These are phyloP conservation scores for Pythium aristosporum DNA, from an alignment of 352 stramenopile genomes.

Conservation along the genomic window DNA sequence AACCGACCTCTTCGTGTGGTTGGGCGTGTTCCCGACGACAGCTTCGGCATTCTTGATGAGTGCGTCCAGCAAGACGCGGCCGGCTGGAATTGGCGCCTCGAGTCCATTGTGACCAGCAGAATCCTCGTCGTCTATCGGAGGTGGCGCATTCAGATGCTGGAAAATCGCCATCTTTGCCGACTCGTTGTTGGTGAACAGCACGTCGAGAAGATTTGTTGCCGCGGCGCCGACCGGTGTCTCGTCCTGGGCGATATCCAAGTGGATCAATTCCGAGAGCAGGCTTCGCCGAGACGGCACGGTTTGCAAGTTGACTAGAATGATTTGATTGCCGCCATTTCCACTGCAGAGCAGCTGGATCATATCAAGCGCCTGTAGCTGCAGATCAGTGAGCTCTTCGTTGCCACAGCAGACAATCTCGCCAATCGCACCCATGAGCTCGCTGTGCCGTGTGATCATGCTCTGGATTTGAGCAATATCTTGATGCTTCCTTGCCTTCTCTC, in stretches of 20 bases:
- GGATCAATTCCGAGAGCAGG: slow-evolving; percentile 55
- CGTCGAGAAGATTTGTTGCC: slow-evolving; percentile 54
- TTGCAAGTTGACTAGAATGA: slow-evolving; percentile 66
- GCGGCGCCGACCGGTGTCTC: slow-evolving; percentile 61
- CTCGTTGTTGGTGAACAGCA: slow-evolving; percentile 64
- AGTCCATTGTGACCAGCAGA: slow-evolving; percentile 4
- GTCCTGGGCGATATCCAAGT: slow-evolving; percentile 56
- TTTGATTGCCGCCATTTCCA: slow-evolving; percentile 63
- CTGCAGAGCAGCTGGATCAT: slow-evolving; percentile 53
- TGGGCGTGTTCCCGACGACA: slow-evolving; percentile 30
- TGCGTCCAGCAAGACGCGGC: slow-evolving; percentile 50
- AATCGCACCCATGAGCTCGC: slow-evolving; percentile 56
- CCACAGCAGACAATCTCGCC: slow-evolving; percentile 64
- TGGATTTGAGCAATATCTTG: slow-evolving; percentile 54
- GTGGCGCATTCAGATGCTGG: slow-evolving; percentile 60
- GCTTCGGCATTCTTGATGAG: slow-evolving; percentile 49
- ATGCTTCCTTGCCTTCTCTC: slow-evolving; percentile 48
- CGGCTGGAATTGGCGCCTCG: slow-evolving; percentile 29
- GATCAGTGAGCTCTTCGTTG: slow-evolving; percentile 43
- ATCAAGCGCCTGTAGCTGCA: slow-evolving; percentile 64
- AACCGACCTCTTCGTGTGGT: slow-evolving; percentile 5
- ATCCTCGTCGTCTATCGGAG: slow-evolving; percentile 31
- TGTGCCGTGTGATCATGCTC: slow-evolving; percentile 58
- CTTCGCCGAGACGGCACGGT: slow-evolving; percentile 42
- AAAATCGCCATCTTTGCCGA: slow-evolving; percentile 65